Base-by-base conservation (phyloP, 1,139 yeast species). In the Yamadazyma buinensis region DNA sequence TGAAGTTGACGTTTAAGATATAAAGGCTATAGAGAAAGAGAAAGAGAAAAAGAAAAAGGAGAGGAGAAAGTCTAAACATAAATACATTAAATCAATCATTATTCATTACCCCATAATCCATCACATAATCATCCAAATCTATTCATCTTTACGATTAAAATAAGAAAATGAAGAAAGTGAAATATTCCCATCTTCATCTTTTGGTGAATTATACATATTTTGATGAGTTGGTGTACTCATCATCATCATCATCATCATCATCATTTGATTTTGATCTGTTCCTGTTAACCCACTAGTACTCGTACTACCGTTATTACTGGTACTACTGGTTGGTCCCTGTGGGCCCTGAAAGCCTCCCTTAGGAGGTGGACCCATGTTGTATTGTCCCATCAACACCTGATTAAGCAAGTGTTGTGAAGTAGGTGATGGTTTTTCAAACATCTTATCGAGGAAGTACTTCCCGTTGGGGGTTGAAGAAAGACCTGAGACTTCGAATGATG, bases 191-290 rank as follows among this genome's bases (percentile, higher is more conserved):
- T 38, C 43, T n/a, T 35, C 42, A 15, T 33, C 23, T 15, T 38
- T 42, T 22, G 29, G 15, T 8, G 46, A 46, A 26, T 42, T 42
- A 41, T 46, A 53, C 29, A 48, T 41, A 37, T 44, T 47, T 23
- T 50, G 62, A 44, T 64, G 73, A 38, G 63, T 72, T 6, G 74
- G 73, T 2, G 75, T 67, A 35, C 73, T 67, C 71, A 67, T 67
- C 59, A 62, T 58, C 65, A 64, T 61, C 58, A 60, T 58, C 65
- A 64, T 60, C 57, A 60, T 55, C 53, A 52, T 22, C 57, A 60
- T 55, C 53, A 52, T 22, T 30, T 30, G 32, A 23, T 17, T 23
- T 6, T n/a, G 12, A 7, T 22, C 12, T 8, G 32, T 11, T 21
- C 23, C 25, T 8, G 25, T 7, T 8, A 21, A 4, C 5, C 20